Conservation (phyloP, 345 rosid genomes). For the Carallia brachiata region DNA sequence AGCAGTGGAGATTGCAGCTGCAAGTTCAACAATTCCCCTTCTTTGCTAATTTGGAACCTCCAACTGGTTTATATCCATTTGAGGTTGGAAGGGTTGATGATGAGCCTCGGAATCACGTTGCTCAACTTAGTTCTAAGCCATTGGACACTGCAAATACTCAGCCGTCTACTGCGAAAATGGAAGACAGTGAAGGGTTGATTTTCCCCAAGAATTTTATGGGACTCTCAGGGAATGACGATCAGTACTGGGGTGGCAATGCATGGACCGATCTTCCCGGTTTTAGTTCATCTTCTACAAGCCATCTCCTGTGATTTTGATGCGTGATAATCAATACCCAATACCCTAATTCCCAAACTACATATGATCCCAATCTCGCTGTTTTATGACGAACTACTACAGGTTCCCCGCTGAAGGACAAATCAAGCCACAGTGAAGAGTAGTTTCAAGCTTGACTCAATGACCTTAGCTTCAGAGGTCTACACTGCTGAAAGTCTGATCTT, state of each 20-base stretch:
- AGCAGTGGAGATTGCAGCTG: slow-evolving; percentile 43
- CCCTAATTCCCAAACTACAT: background rate
- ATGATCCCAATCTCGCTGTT: background rate
- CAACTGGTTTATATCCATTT: slow-evolving; percentile 29
- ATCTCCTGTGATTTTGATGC: slow-evolving; percentile 34
- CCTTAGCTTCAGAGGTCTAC: slow-evolving; percentile 18
- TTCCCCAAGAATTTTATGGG: slow-evolving; percentile 45
- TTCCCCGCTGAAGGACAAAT: no score
- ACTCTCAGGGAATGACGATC: slow-evolving; percentile 41
- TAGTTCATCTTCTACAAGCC: slow-evolving; percentile 40
- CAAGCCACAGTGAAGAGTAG: background rate
- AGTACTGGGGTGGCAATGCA: slow-evolving; percentile 43
- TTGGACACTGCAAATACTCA: slow-evolving; percentile 23
- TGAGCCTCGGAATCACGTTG: slow-evolving; percentile 15
- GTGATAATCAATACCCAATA: background rate
- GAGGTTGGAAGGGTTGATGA: slow-evolving; percentile 29
- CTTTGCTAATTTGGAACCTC: slow-evolving; percentile 27
- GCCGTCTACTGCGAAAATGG: slow-evolving; percentile 36
- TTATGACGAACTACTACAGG: background rate
- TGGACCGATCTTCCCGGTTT: slow-evolving; percentile 56
- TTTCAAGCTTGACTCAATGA: background rate
- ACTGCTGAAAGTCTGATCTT: background rate
- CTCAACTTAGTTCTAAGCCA: slow-evolving; percentile 31
- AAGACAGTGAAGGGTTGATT: slow-evolving; percentile 40
- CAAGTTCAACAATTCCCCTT: slow-evolving; percentile 40